Percentiles rank a stretch among this genome's conserved stretches.
These are phyloP conservation scores for Fusarium sp. DNA, from an alignment of 2,329 filamentous ascomycete genomes.

Conservation along the genomic window DNA sequence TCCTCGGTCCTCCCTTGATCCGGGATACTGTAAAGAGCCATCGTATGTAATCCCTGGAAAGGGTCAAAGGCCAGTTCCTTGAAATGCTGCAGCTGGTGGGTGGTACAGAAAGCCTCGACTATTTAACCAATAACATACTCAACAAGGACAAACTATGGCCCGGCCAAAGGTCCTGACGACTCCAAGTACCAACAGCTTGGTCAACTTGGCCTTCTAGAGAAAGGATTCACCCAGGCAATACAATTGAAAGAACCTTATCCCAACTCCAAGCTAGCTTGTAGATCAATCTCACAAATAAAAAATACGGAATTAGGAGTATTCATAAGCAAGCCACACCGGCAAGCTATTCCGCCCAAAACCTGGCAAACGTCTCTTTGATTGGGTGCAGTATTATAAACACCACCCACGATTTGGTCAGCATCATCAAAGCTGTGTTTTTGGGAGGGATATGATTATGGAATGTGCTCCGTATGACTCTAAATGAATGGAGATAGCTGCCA, in stretches of 20 bases:
- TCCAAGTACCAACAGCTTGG: background rate
- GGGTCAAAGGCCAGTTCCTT: background rate
- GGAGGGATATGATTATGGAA: background rate
- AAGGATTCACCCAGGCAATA: background rate
- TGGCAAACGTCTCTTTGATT: constrained; percentile 3
- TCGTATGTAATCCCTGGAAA: background rate
- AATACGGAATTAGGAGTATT: background rate
- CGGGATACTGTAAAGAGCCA: background rate
- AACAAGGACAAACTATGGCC: background rate
- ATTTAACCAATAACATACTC: too few species aligned
- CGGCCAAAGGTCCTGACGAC: background rate
- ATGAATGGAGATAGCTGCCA: background rate
- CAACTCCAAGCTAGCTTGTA: background rate
- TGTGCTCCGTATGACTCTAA: background rate
- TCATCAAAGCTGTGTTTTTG: constrained; percentile 1
- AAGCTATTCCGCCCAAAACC: background rate
- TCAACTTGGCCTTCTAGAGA: background rate
- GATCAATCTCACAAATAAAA: background rate
- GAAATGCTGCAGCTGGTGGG: background rate
- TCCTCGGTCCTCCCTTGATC: constrained; percentile 1
- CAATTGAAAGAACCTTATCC: background rate
- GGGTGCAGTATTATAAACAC: constrained; percentile 6
- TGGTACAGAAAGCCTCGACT: too few species aligned
- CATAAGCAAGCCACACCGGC: constrained; percentile 10
- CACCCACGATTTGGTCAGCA: constrained; percentile 8